phyloP scores from a whole-genome alignment of 148 eudicot genomes.

The Fallopia convolvulus region DNA sequence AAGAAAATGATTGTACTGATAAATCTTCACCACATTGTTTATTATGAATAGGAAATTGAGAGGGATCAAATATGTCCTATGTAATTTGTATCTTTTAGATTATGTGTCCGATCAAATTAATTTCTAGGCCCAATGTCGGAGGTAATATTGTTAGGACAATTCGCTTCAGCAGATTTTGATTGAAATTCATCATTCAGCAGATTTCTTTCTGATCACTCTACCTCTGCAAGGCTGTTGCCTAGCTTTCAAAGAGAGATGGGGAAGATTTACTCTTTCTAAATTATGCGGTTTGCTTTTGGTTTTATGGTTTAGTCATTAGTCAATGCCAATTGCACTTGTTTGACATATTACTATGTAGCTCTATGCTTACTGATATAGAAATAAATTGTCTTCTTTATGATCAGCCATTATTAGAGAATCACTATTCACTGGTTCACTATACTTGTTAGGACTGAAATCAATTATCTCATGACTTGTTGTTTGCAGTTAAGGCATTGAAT shows the following conservation, averaged over 20 bases:
- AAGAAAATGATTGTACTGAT: neutral
- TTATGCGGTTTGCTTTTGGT: neutral
- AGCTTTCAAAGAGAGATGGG: neutral
- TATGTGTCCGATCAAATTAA: neutral
- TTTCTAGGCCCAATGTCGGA: neutral
- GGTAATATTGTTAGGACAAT: neutral
- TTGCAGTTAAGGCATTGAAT: conserved; percentile 52
- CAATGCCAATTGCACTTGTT: neutral
- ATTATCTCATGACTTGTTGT: neutral
- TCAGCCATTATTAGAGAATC: neutral
- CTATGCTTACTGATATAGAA: neutral
- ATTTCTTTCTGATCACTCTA: neutral
- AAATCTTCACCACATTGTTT: neutral
- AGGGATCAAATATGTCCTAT: neutral
- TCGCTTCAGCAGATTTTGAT: neutral
- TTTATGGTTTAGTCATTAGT: neutral
- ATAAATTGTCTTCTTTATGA: neutral
- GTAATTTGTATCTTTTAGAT: neutral
- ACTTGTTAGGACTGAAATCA: neutral
- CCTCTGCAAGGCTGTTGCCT: neutral
- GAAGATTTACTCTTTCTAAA: neutral
- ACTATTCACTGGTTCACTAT: neutral
- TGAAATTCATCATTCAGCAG: neutral
- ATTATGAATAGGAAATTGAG: neutral
- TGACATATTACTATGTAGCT: neutral